A percentile compares a stretch with the other conserved stretches of the same genome.
These are phyloP conservation scores for Nothophoma quercina DNA, from an alignment of 2,329 filamentous ascomycete genomes.

Conservation along the genomic window DNA sequence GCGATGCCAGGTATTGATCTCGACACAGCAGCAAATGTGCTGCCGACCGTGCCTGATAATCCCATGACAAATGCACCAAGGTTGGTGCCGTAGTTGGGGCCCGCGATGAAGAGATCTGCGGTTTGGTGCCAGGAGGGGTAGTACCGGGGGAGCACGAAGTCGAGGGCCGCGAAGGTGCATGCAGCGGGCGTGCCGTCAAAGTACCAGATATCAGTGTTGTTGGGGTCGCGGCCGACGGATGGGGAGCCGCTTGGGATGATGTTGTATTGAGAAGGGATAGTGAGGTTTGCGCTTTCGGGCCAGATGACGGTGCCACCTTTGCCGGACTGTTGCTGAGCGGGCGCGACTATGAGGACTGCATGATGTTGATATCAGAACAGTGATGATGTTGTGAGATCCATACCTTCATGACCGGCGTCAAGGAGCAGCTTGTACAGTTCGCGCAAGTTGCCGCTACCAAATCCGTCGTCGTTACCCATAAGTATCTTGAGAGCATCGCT, in stretches of 20 bases:
- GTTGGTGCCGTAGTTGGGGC: conserved; percentile 65
- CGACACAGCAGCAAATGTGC: conserved; percentile 60
- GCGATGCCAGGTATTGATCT: conserved; percentile 61
- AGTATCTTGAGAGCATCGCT: conserved; percentile 44
- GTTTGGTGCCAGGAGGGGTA: conserved; percentile 54
- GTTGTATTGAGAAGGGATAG: conserved; percentile 53
- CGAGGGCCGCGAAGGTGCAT: conserved; percentile 63
- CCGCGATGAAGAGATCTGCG: conserved; percentile 63
- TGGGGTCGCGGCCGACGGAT: conserved; percentile 60
- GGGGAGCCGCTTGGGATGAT: conserved; percentile 58
- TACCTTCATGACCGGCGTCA: conserved; percentile 38
- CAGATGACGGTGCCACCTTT: conserved; percentile 56
- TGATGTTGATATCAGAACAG: background rate
- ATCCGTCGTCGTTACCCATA: conserved; percentile 52
- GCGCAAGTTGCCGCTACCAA: conserved; percentile 47
- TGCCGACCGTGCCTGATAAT: conserved; percentile 48
- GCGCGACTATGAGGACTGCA: conserved; percentile 53
- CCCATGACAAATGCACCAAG: conserved; percentile 59
- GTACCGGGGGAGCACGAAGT: conserved; percentile 61
- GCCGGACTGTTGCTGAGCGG: conserved; percentile 55
- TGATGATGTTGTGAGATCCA: background rate
- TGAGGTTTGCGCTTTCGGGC: conserved; percentile 54
- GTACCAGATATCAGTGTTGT: conserved; percentile 65
- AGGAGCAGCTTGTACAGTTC: conserved; percentile 43
- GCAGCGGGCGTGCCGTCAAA: conserved; percentile 67